Percentiles rank a stretch among this genome's conserved stretches.
phyloP scores from a whole-genome alignment of 164 flowering plant genomes.

The Cinnamomum micranthum region DNA sequence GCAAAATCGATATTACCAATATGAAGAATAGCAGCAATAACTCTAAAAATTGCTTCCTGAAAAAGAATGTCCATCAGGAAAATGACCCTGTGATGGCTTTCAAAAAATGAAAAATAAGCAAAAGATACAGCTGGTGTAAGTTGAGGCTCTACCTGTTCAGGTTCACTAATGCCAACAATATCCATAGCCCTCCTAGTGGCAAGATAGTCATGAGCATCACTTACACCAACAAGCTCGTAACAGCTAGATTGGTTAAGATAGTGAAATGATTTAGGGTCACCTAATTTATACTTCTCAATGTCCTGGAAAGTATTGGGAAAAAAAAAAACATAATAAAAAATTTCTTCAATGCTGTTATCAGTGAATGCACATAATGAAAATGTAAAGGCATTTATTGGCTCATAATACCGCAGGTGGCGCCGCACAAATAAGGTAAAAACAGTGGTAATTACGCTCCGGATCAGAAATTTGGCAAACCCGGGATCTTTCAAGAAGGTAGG shows the following conservation, averaged over 20 bases:
- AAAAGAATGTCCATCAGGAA: slow-evolving; percentile 3
- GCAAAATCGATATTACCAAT: slow-evolving; percentile 71
- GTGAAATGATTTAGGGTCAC: slow-evolving; percentile 78
- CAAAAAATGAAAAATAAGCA: neutral
- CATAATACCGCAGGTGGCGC: slow-evolving; percentile 64
- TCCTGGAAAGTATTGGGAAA: slow-evolving; percentile 34
- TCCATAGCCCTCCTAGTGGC: slow-evolving; percentile 87
- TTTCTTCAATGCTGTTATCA: neutral
- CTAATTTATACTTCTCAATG: slow-evolving; percentile 70
- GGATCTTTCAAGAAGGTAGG: slow-evolving; percentile 84
- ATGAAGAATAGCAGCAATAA: slow-evolving; percentile 84
- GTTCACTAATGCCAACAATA: slow-evolving; percentile 66
- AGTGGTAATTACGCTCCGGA: slow-evolving; percentile 86
- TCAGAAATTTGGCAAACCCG: slow-evolving; percentile 94
- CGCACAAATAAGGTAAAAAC: slow-evolving; percentile 84
- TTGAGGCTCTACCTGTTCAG: slow-evolving; percentile 63
- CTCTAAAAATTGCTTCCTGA: slow-evolving; percentile 78
- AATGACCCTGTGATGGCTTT: neutral
- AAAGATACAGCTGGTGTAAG: slow-evolving; percentile 1
- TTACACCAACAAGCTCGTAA: slow-evolving; percentile 64
- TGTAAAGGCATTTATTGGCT: neutral
- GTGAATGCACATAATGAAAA: slow-evolving; percentile 3
- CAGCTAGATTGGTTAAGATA: slow-evolving; percentile 88
- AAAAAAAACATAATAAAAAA: neutral
- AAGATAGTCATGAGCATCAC: slow-evolving; percentile 69